Evolutionary conservation across 805 yeast genomes (phyloP).

Genomic region (Saturnispora galanensis): DNA sequence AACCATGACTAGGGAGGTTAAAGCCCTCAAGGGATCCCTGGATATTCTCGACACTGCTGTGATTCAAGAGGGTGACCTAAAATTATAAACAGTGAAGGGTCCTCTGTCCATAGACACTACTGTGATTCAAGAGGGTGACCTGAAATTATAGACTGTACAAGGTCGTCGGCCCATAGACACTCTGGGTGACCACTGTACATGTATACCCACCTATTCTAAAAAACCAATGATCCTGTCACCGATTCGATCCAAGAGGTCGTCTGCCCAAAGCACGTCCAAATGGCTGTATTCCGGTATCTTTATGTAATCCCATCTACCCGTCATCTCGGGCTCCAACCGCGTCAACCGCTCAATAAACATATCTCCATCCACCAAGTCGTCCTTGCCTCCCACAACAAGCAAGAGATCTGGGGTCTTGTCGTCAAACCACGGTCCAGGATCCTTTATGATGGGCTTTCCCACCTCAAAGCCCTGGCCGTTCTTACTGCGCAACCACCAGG

Average conservation of each 20-base stretch:
- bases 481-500: constrained; percentile 74
- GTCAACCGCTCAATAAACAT: constrained; percentile 55
- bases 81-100: too few species aligned
- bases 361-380: constrained; percentile 69
- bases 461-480: constrained; percentile 36
- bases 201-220: constrained; percentile 12
- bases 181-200: background rate
- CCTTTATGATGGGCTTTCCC: constrained; percentile 42
- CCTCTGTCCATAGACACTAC: constrained; percentile 11
- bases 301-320: constrained; percentile 27
- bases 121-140: constrained; percentile 18
- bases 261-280: constrained; percentile 90
- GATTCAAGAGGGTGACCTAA: constrained; percentile 17
- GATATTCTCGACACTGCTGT: constrained; percentile 32
- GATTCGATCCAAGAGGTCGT: constrained; percentile 55
- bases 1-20: constrained; percentile 33
- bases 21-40: constrained; percentile 32
- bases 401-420: constrained; percentile 47
- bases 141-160: background rate
- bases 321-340: constrained; percentile 43
- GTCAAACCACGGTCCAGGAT: constrained; percentile 45
- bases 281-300: constrained; percentile 65
- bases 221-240: constrained; percentile 40
- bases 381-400: constrained; percentile 63
- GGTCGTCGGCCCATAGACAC: constrained; percentile 8